These are phyloP conservation scores for Spencermartinsiella europaea DNA, from an alignment of 805 yeast species.

Conservation along the genomic window DNA sequence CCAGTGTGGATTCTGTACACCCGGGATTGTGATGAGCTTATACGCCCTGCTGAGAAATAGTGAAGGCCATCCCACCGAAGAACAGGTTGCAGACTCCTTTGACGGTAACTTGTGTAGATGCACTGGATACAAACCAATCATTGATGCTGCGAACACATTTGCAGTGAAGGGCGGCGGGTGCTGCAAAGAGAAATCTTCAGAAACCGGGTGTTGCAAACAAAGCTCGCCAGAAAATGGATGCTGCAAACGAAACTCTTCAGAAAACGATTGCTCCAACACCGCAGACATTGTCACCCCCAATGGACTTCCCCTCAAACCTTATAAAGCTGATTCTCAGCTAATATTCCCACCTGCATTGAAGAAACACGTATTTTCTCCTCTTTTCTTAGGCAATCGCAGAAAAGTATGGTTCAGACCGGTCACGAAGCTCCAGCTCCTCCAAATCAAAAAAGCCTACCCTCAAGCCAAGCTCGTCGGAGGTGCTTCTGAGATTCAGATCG, in stretches of 20 bases:
- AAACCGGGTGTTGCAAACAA: background rate
- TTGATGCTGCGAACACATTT: constrained; percentile 44
- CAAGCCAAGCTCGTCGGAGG: constrained; percentile 41
- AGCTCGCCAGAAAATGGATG: background rate
- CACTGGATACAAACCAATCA: constrained; percentile 47
- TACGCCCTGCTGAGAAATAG: constrained; percentile 39
- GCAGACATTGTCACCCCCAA: constrained; percentile 30
- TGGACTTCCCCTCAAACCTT: constrained; percentile 39
- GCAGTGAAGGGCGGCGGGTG: constrained; percentile 32
- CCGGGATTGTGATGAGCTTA: constrained; percentile 46
- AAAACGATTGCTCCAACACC: constrained; percentile 16
- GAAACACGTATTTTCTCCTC: constrained; percentile 25
- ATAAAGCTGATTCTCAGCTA: constrained; percentile 34
- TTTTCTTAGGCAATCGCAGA: constrained; percentile 36
- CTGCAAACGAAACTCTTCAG: constrained; percentile 14
- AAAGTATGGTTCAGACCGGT: constrained; percentile 44
- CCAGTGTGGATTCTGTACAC: constrained; percentile 49
- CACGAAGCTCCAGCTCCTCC: constrained; percentile 35
- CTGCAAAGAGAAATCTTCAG: constrained; percentile 20
- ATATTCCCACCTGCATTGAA: constrained; percentile 38
- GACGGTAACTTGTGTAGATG: constrained; percentile 47
- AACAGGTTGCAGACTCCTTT: constrained; percentile 40
- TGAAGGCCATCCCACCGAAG: constrained; percentile 32
- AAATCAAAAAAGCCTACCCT: constrained; percentile 34
- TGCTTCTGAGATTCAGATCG: constrained; percentile 46